Percentiles rank a stretch among this genome's conserved stretches.
Evolutionary conservation across 1,284 basidiomycete genomes (phyloP).

Genomic region (Tremellales sp.): DNA sequence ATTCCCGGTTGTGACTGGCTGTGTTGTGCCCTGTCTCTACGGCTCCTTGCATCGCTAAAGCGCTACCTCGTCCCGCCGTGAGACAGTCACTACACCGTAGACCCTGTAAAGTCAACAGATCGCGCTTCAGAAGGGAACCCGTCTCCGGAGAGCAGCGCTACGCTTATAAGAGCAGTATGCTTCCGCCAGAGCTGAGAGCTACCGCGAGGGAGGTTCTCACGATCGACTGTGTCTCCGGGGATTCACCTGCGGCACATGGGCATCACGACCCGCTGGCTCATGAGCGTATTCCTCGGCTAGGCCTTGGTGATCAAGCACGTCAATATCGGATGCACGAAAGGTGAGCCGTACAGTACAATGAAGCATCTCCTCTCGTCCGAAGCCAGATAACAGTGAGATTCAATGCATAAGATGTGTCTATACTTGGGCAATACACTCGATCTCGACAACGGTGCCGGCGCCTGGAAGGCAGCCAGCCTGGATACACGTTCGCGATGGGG

Average conservation of each 20-base stretch:
- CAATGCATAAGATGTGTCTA: conserved; percentile 6
- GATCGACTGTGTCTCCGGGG: no score
- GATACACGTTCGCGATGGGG: conserved; percentile 23
- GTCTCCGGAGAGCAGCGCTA: no score
- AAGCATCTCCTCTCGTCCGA: not conserved
- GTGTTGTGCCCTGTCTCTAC: not conserved
- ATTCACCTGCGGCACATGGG: no score
- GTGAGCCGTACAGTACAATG: no score
- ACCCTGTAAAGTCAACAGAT: no score
- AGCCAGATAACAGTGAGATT: not conserved
- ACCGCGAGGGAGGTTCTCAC: no score
- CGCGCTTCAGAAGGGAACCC: no score
- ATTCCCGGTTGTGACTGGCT: not conserved
- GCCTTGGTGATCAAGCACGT: not conserved
- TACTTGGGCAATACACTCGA: conserved; percentile 24
- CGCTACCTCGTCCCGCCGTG: not conserved
- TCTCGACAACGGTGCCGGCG: conserved; percentile 19
- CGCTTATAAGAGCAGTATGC: no score
- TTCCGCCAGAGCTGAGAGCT: no score
- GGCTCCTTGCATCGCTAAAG: not conserved
- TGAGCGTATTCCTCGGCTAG: no score
- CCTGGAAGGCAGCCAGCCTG: conserved; percentile 15
- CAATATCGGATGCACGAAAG: not conserved
- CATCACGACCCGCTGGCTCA: not conserved
- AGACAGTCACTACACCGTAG: no score